phyloP scores from a whole-genome alignment of 768 basidiomycete genomes.

The Floccularia luteovirens region DNA sequence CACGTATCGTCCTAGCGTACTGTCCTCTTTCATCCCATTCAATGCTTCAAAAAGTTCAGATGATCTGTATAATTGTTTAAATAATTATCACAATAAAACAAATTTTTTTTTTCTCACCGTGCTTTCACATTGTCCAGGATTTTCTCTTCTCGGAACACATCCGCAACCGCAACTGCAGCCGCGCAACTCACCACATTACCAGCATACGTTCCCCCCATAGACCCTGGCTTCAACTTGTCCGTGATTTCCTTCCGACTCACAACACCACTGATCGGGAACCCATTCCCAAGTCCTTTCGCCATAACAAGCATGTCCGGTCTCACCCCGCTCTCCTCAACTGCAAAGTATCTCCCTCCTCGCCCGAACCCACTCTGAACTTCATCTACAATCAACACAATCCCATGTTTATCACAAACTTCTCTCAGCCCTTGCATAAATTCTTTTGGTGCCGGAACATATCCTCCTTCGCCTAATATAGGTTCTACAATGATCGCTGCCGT shows the following conservation, averaged over 20 bases:
- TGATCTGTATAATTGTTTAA: constrained; percentile 39
- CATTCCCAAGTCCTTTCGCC: constrained; percentile 90
- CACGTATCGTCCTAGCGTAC: constrained; percentile 47
- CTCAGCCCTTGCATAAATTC: constrained; percentile 77
- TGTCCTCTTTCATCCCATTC: constrained; percentile 44
- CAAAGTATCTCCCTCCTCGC: constrained; percentile 76
- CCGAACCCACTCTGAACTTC: constrained; percentile 91
- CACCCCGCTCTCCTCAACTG: constrained; percentile 79
- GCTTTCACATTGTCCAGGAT: constrained; percentile 72
- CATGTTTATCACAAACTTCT: constrained; percentile 80
- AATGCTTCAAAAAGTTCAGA: constrained; percentile 63
- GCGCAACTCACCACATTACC: constrained; percentile 93
- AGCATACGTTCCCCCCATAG: constrained; percentile 87
- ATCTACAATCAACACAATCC: constrained; percentile 77
- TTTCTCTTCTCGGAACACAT: constrained; percentile 74
- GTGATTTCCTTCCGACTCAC: constrained; percentile 76
- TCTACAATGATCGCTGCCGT: constrained; percentile 94
- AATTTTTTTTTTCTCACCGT: constrained; percentile 32
- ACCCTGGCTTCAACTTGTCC: constrained; percentile 71
- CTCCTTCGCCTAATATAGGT: constrained; percentile 92
- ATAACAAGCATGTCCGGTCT: constrained; percentile 83
- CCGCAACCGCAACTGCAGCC: constrained; percentile 76
- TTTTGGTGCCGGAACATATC: constrained; percentile 84
- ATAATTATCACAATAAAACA: not conserved
- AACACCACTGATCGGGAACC: constrained; percentile 89